Base-by-base conservation (phyloP, 1,284 basidiomycete genomes). In the Papiliotrema terrestris region DNA sequence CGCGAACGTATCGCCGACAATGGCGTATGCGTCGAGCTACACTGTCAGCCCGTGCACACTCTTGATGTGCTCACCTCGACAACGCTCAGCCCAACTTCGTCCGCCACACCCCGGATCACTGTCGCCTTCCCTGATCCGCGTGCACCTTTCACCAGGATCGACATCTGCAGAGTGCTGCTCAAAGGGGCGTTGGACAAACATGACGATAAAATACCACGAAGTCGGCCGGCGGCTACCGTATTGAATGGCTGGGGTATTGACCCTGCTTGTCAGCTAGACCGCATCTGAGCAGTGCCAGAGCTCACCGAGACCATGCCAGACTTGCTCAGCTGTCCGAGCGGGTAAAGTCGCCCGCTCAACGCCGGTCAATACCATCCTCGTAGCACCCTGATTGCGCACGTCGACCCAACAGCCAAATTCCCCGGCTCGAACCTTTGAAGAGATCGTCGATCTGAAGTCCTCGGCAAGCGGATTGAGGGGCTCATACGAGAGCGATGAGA, bases 371-470 rank as follows among this genome's bases (percentile, higher is more conserved):
- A 70, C 60, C 57, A 73, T 66, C 71, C 32, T 78, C 73, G 46
- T 84, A 71, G 64, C 86, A 80, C 25, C 89, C 85, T 45, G 89
- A 5, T 81, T 68, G 1, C 79, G 72, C 0, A 85, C 78, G 67
- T 97, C 90, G 14, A 95, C 81, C 82, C 89, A 89, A 67, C 88
- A 95, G 0, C 95, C 95, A 8, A 93, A 72, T 68, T 90, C 84
- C 8, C 89, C 89, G 8, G 74, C 71, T 39, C 75, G 60, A 14
- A 69, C 69, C 64, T 68, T 75, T 23, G 67, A 74, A 19, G 62
- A 76, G 44, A 58, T 58, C 35, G 37, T 83, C 61, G 23, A 84
- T 70, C 66, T 52, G 52, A 77, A 77, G 58, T 77, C 75, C 23
- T 75, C 71, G 49, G 75, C 74, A 9, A 72, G 60, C 0, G 73